phyloP scores from a whole-genome alignment of 352 stramenopile species.

The Phytophthora hybrid region DNA sequence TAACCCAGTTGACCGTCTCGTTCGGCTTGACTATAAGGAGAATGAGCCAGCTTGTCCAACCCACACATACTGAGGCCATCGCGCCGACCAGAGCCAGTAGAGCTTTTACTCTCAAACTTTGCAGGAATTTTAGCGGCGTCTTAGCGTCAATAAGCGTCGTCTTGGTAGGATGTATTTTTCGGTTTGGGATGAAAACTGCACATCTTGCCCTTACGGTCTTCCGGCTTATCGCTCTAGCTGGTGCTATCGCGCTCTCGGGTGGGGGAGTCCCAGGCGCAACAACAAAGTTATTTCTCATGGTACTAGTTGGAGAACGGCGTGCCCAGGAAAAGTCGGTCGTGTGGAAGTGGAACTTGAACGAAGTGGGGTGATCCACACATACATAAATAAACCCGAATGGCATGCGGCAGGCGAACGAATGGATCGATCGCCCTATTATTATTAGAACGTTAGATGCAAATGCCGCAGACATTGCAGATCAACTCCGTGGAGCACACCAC shows the following conservation, averaged over 20 bases:
- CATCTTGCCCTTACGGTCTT: neutral
- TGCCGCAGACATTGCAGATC: too few relatives aligned
- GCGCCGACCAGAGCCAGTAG: neutral
- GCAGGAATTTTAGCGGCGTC: neutral
- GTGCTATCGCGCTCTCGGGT: neutral
- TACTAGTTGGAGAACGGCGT: neutral
- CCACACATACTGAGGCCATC: neutral
- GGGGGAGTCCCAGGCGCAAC: neutral
- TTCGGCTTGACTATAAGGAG: conserved; percentile 23
- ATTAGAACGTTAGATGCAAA: too few relatives aligned
- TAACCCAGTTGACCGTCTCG: conserved; percentile 32
- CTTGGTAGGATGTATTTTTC: neutral
- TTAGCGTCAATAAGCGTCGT: neutral
- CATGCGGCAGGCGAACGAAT: too few relatives aligned
- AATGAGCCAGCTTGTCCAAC: conserved; percentile 19
- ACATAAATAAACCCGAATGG: too few relatives aligned
- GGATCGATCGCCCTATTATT: too few relatives aligned
- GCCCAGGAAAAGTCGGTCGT: too few relatives aligned
- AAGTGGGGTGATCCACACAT: too few relatives aligned
- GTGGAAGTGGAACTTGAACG: too few relatives aligned
- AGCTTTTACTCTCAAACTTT: neutral
- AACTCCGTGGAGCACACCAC: too few relatives aligned
- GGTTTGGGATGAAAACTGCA: neutral
- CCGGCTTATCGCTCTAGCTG: neutral
- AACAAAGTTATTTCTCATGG: neutral